Conservation (phyloP, 148 eudicot species). For the Vaccinium vitisidaea region DNA sequence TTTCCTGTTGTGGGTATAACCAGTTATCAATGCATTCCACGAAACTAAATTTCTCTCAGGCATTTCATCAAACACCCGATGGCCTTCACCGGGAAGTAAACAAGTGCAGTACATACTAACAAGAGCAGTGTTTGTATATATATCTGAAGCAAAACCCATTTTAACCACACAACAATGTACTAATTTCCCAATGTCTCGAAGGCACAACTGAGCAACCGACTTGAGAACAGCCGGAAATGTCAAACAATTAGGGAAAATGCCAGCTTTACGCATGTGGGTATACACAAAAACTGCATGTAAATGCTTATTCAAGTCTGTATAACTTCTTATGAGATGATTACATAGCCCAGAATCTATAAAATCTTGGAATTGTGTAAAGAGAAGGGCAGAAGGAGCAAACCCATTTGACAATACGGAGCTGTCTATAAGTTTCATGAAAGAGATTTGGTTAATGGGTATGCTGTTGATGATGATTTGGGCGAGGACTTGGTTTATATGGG, state of each 20-base stretch:
- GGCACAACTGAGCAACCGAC: slow-evolving; percentile 13
- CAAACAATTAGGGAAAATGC: background rate
- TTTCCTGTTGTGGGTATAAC: slow-evolving; percentile 7
- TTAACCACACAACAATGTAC: background rate
- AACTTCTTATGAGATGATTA: background rate
- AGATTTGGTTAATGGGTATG: slow-evolving; percentile 9
- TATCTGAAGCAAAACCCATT: slow-evolving; percentile 4
- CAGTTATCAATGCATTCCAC: slow-evolving; percentile 12
- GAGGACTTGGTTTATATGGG: slow-evolving; percentile 5
- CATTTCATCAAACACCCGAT: slow-evolving; percentile 5
- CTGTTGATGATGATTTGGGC: background rate
- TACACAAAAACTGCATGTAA: slow-evolving; percentile 2
- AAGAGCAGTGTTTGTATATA: background rate
- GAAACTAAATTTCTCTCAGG: slow-evolving; percentile 11
- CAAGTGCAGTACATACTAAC: slow-evolving; percentile 7
- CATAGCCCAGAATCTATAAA: background rate
- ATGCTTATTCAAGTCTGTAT: slow-evolving; percentile 8
- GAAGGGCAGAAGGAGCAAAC: slow-evolving; percentile 8
- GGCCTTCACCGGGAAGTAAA: background rate
- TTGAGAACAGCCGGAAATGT: slow-evolving; percentile 9
- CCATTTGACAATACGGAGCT: background rate
- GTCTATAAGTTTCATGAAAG: slow-evolving; percentile 5
- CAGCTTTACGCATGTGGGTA: slow-evolving; percentile 9
- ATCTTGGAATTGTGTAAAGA: slow-evolving; percentile 9
- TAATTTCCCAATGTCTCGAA: background rate